Conservation (phyloP, 2,329 filamentous ascomycete species). For the Tolypocladium sp. region DNA sequence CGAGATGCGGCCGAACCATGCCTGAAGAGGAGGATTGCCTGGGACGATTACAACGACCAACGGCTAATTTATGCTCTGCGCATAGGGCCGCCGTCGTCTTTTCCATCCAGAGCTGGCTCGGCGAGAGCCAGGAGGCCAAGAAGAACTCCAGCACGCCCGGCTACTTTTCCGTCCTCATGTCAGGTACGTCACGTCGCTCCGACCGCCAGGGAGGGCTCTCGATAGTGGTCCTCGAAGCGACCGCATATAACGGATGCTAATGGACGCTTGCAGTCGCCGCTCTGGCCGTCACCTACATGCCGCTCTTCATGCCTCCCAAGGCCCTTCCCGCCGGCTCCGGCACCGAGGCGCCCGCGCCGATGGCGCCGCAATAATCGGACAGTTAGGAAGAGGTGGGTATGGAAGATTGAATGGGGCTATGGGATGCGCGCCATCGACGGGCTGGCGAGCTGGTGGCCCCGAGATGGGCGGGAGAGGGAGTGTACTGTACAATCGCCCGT, state of each 20-base stretch:
- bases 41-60: rapidly evolving
- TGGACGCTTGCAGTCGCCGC: slow-evolving; percentile 42
- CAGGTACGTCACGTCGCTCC: slow-evolving; percentile 42
- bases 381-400: background rate
- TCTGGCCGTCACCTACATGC: slow-evolving; percentile 42
- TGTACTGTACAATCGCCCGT: background rate
- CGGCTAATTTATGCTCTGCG: slow-evolving; percentile 3
- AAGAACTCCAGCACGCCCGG: slow-evolving; percentile 58
- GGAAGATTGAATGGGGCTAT: background rate
- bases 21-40: background rate
- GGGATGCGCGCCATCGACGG: background rate
- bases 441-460: background rate
- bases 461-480: background rate
- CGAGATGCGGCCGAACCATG: background rate
- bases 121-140: slow-evolving; percentile 59
- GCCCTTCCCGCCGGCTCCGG: slow-evolving; percentile 17
- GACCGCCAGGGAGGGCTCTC: background rate
- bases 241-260: slow-evolving; percentile 5
- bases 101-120: slow-evolving; percentile 67
- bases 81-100: slow-evolving; percentile 63
- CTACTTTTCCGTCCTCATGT: slow-evolving; percentile 69
- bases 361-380: background rate
- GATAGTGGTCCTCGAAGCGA: background rate
- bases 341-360: slow-evolving; percentile 20
- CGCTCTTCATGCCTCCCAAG: slow-evolving; percentile 37